These are phyloP conservation scores for Mimosa pudica DNA, from an alignment of 306 rosid genomes.

Conservation along the genomic window DNA sequence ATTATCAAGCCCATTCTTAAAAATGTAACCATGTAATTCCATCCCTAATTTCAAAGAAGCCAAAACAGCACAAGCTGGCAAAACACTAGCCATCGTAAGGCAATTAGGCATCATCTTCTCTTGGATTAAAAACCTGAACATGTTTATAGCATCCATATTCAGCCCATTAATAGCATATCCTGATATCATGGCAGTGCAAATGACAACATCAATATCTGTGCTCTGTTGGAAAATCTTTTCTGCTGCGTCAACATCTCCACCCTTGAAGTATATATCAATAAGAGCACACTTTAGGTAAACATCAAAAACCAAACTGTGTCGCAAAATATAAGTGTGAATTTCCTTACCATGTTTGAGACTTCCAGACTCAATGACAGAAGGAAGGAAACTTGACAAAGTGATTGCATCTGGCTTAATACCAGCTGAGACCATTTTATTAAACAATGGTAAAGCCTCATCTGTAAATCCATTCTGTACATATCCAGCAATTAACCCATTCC, in stretches of 20 bases:
- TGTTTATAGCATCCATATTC: slow-evolving; percentile 56
- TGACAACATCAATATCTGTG: slow-evolving; percentile 53
- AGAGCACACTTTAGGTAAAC: slow-evolving; percentile 70
- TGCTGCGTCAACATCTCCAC: slow-evolving; percentile 60
- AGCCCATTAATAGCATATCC: slow-evolving; percentile 67
- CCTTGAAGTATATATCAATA: slow-evolving; percentile 63
- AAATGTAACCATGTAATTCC: slow-evolving; percentile 69
- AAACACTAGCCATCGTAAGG: slow-evolving; percentile 65
- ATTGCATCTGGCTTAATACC: slow-evolving; percentile 63
- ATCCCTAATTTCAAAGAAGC: slow-evolving; percentile 66
- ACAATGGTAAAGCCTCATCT: slow-evolving; percentile 53
- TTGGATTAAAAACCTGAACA: slow-evolving; percentile 61
- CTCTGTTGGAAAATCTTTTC: slow-evolving; percentile 52
- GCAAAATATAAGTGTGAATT: slow-evolving; percentile 65
- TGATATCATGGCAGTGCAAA: slow-evolving; percentile 78
- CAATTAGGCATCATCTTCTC: slow-evolving; percentile 66
- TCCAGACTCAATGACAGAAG: slow-evolving; percentile 54
- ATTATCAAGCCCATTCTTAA: slow-evolving; percentile 50
- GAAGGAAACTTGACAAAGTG: slow-evolving; percentile 78
- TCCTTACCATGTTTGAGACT: slow-evolving; percentile 60
- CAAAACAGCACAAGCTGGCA: slow-evolving; percentile 75
- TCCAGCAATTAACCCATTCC: slow-evolving; percentile 79
- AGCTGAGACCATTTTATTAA: slow-evolving; percentile 57
- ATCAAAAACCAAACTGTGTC: slow-evolving; percentile 59
- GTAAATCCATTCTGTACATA: slow-evolving; percentile 69